Conservation (phyloP, 495 filamentous ascomycete species). For the Oleoguttula mirabilis region DNA sequence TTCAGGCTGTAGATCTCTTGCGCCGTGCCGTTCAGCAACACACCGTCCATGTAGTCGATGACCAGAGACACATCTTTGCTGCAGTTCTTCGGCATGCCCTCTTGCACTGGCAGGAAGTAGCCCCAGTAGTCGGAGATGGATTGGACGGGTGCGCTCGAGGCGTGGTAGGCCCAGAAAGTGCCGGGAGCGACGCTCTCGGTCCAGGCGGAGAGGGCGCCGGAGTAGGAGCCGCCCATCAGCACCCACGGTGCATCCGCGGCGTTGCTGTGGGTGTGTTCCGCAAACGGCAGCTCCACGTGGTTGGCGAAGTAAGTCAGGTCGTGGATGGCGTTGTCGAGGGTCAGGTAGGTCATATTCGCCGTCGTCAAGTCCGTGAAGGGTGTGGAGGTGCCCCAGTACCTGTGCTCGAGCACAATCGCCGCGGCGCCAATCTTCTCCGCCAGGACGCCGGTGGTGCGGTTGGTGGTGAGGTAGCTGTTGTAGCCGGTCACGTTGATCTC, state of each 20-base stretch:
- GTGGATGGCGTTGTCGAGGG: constrained; percentile 48
- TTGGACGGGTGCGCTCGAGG: constrained; percentile 51
- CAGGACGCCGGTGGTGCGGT: constrained; percentile 38
- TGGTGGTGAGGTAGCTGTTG: constrained; percentile 38
- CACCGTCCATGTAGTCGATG: constrained; percentile 43
- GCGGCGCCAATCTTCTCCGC: constrained; percentile 46
- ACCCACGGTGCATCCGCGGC: constrained; percentile 51
- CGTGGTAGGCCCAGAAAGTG: constrained; percentile 57
- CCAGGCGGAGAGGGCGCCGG: constrained; percentile 53
- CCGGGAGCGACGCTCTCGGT: constrained; percentile 45
- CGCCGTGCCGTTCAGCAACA: constrained; percentile 33
- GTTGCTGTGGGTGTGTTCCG: constrained; percentile 36
- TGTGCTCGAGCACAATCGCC: constrained; percentile 47
- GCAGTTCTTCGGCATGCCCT: constrained; percentile 55
- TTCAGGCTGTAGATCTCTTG: constrained; percentile 42
- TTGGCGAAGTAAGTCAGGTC: constrained; percentile 54
- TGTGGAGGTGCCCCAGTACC: constrained; percentile 51
- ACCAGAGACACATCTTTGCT: constrained; percentile 43
- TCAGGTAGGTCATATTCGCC: constrained; percentile 49
- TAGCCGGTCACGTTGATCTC: constrained; percentile 34
- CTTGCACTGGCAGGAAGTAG: constrained; percentile 52
- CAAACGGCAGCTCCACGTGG: constrained; percentile 46
- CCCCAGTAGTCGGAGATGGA: constrained; percentile 53
- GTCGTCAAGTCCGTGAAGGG: constrained; percentile 44
- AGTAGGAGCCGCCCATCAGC: constrained; percentile 51